Evolutionary conservation across 768 basidiomycete genomes (phyloP).

Genomic region (Pulveroboletus sp.): DNA sequence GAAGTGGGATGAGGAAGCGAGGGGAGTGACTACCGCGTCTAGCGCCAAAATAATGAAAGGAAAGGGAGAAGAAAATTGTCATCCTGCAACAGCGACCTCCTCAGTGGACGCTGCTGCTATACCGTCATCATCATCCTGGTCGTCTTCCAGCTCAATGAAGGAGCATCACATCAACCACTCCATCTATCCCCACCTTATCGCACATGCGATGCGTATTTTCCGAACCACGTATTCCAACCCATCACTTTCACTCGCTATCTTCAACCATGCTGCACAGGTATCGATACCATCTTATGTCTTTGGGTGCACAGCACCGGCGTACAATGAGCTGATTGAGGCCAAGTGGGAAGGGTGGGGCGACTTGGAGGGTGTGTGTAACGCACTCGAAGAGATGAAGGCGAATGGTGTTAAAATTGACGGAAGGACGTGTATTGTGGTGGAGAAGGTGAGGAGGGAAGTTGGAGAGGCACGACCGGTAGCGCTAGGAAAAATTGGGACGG

Average conservation of each 20-base stretch:
- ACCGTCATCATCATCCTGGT: not conserved
- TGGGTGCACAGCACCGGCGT: conserved; percentile 83
- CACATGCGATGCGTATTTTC: conserved; percentile 71
- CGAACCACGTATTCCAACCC: conserved; percentile 77
- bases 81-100: not conserved
- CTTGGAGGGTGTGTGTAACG: conserved; percentile 64
- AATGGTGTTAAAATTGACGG: conserved; percentile 69
- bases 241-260: conserved; percentile 75
- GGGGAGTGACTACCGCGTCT: conserved; percentile 31
- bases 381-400: conserved; percentile 75
- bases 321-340: conserved; percentile 85
- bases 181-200: conserved; percentile 71
- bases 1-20: conserved; percentile 45
- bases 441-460: conserved; percentile 59
- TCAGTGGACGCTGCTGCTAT: not conserved
- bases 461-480: conserved; percentile 50
- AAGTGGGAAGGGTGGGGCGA: conserved; percentile 84
- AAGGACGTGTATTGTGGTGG: conserved; percentile 57
- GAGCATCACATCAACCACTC: conserved; percentile 48
- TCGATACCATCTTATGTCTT: conserved; percentile 81
- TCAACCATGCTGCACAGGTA: conserved; percentile 69
- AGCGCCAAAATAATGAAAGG: not conserved
- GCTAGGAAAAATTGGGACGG: conserved; percentile 20
- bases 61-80: not conserved
- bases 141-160: not conserved